Evolutionary conservation across 148 eudicot genomes (phyloP), one percentile per base, ranked within the genome.

Genomic region (Talinum fruticosum): DNA sequence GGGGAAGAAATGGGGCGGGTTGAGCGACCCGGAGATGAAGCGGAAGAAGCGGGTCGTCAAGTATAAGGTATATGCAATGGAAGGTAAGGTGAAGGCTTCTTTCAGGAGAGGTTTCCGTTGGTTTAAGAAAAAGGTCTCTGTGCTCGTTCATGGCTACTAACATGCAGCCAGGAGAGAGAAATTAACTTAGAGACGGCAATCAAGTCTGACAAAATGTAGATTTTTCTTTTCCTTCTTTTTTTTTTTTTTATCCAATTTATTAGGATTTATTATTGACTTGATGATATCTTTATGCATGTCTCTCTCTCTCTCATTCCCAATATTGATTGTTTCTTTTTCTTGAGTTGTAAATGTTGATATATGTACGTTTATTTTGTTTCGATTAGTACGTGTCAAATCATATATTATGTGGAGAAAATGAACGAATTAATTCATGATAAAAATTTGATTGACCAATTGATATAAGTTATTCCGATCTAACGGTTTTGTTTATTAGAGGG

Each of bases 31-130:
- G 8, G 94, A 90, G 77, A 79, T 76, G 79, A 91, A 82, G 80
- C 75, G 98, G 66, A 88, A 84, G 85, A 91, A 90, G 82, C 66
- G 98, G 35, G 77, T 93, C 28, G 92, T 88, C 0, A 90, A 80
- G 82, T 93, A 93, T 47, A 91, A 93, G 69, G 88, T 87, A 13
- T 91, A 91, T 79, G 59, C 88, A 0, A 81, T 88, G 34, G 92
- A 93, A 87, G 96, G 98, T 62, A 88, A 89, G 79, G 91, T 93
- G 26, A 93, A 93, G 72, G 88, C 89, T 71, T 91, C 96, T 8
- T 69, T 93, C 7, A 85, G 83, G 23, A 90, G 82, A 62, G 96
- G 98, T 45, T 54, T 91, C 18, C 87, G 88, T 54, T 93, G 98
- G 98, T 82, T 93, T 85, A 91, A 90, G 73, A 85, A 87, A 69